These are phyloP conservation scores for Metschnikowia corniflorae DNA, from an alignment of 805 yeast species.

Conservation along the genomic window DNA sequence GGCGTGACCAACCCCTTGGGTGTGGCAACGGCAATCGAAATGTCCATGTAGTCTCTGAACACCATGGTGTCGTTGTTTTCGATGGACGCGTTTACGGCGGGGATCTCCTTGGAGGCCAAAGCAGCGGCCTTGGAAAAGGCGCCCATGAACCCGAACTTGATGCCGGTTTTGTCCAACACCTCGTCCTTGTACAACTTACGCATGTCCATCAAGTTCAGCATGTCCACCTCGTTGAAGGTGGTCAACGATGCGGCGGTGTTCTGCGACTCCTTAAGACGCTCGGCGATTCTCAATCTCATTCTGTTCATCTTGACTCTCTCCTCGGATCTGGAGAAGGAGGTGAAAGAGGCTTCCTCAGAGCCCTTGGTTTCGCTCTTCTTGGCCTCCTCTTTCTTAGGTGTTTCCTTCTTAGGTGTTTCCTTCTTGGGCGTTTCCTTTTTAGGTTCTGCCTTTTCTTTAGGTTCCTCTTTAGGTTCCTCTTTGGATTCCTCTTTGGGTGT, in stretches of 20 bases:
- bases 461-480: slow-evolving; percentile 20
- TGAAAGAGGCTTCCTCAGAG: slow-evolving; percentile 27
- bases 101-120: slow-evolving; percentile 90
- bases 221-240: slow-evolving; percentile 97
- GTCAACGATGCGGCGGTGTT: slow-evolving; percentile 98
- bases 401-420: slow-evolving; percentile 34
- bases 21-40: slow-evolving; percentile 96
- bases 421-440: slow-evolving; percentile 27
- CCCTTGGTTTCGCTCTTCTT: slow-evolving; percentile 3
- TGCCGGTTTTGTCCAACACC: slow-evolving; percentile 86
- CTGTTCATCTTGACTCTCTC: slow-evolving; percentile 97
- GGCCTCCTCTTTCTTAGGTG: slow-evolving; percentile 15
- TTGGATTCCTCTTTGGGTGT: slow-evolving; percentile 22
- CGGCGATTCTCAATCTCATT: slow-evolving; percentile 98
- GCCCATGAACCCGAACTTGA: slow-evolving; percentile 98
- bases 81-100: slow-evolving; percentile 93
- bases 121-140: slow-evolving; percentile 92
- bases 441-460: slow-evolving; percentile 15
- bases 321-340: slow-evolving; percentile 74
- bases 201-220: slow-evolving; percentile 88
- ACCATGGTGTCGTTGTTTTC: slow-evolving; percentile 90
- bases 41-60: slow-evolving; percentile 93
- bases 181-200: slow-evolving; percentile 97
- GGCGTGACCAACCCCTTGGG: slow-evolving; percentile 99
- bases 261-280: slow-evolving; percentile 98